Base-by-base conservation (phyloP, 1,284 basidiomycete genomes). In the Leccinum pachyderme region DNA sequence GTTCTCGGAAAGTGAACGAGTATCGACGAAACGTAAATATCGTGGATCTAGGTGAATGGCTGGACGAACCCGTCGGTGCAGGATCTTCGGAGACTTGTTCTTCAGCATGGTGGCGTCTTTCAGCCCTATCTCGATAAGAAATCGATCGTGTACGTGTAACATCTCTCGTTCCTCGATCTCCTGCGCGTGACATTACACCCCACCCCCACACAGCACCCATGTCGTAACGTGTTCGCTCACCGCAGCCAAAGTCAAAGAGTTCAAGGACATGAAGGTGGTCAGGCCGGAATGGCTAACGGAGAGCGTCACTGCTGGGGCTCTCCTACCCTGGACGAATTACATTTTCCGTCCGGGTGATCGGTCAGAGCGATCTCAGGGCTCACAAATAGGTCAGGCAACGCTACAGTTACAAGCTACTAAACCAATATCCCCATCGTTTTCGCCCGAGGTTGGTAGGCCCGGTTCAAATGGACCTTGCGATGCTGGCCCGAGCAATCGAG, bases 171-270 rank as follows among this genome's bases (percentile, higher is more conserved):
- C 37, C 15, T 31, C 3, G 18, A 22, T 12, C 15, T 31, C 15
- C 54, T 57, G 13, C 7, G 32, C 7, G 60, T 54, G 55, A 46
- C 53, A 6, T 28, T 54, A 35, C 44, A 27, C 15, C 15, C 39
- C 22, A 27, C 7, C 27, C 45, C 6, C n/a, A n/a, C 27, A 41
- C 60, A 91, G 89, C 39, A 95, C 93, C 0, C 93, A 95, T 68
- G 87, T 98, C 61, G 79, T 99, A 53, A 95, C 96, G 1, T 90
- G 87, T 55, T 88, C 91, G 24, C 80, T 99, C 32, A 98, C 96
- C 0, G 87, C 93, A 0, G 86, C 86, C 51, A 98, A 98, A 73
- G 81, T 93, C 47, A 81, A 83, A 47, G 94, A 97, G 63, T 97
- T 95, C 71, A 82, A 88, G 66, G 73, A 87, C 51, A 90, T 96